These are phyloP conservation scores for Hepatocystis sp. DNA, from an alignment of 169 alveolate species.

Conservation along the genomic window DNA sequence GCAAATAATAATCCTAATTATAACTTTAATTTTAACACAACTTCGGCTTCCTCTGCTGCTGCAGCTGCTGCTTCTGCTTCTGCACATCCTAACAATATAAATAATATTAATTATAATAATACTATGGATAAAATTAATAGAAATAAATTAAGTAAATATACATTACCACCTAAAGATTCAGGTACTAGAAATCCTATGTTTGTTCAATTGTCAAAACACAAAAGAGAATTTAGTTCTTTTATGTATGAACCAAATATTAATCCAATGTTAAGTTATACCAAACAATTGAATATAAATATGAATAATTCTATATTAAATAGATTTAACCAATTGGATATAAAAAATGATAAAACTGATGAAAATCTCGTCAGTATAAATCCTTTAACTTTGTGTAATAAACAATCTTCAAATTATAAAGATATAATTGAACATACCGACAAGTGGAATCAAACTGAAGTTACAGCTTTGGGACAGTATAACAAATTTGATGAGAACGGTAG, in stretches of 20 bases:
- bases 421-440: too few relatives aligned
- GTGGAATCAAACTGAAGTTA: too few relatives aligned
- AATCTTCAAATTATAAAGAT: not conserved
- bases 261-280: not conserved
- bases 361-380: too few relatives aligned
- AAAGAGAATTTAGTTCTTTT: slow-evolving; percentile 26
- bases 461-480: too few relatives aligned
- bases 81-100: not conserved
- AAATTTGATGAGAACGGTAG: too few relatives aligned
- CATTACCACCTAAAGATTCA: slow-evolving; percentile 49
- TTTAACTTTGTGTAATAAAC: too few relatives aligned
- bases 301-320: not conserved
- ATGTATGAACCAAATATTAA: not conserved
- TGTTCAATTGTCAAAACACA: slow-evolving; percentile 24
- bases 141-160: slow-evolving; percentile 26
- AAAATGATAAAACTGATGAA: too few relatives aligned
- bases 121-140: slow-evolving; percentile 8
- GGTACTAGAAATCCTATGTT: slow-evolving; percentile 13
- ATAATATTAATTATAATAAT: not conserved
- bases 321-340: too few relatives aligned
- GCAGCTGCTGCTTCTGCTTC: too few relatives aligned
- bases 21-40: too few relatives aligned
- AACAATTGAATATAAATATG: not conserved
- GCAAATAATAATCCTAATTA: not conserved
- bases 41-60: too few relatives aligned